These are phyloP conservation scores for Prosopis cineraria DNA, from an alignment of 306 rosid genomes.

Conservation along the genomic window DNA sequence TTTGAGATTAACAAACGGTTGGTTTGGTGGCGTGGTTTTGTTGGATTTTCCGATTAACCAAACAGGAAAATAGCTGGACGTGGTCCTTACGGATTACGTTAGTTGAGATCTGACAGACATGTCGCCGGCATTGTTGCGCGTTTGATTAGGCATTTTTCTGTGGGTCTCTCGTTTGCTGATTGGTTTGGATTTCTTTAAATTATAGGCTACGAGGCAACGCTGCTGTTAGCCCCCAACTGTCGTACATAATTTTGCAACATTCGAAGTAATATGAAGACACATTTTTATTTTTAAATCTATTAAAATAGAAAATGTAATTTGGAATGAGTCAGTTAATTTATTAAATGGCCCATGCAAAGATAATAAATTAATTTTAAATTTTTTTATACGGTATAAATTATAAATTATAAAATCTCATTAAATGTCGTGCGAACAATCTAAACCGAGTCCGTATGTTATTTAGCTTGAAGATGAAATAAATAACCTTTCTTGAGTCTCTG, in stretches of 20 bases:
- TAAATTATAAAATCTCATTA: too few species aligned
- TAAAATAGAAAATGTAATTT: too few species aligned
- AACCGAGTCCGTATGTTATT: too few species aligned
- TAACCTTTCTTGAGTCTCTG: not conserved
- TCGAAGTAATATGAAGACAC: too few species aligned
- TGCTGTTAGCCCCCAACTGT: not conserved
- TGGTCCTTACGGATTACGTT: not conserved
- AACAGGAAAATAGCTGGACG: not conserved
- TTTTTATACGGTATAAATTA: too few species aligned
- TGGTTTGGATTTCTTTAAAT: not conserved
- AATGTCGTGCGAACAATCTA: too few species aligned
- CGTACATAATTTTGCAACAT: too few species aligned
- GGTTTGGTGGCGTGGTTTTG: not conserved
- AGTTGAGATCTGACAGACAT: constrained; percentile 26
- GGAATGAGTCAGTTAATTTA: too few species aligned
- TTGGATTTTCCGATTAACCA: constrained; percentile 3
- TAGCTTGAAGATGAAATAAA: not conserved
- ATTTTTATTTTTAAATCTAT: too few species aligned
- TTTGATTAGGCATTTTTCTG: constrained; percentile 14
- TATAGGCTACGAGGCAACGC: not conserved
- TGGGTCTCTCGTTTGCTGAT: not conserved
- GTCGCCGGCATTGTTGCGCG: constrained; percentile 45
- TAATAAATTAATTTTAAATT: too few species aligned
- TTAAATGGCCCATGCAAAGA: too few species aligned
- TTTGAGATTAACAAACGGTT: not conserved